Base-by-base conservation (phyloP, 441 rosid genomes). In the Aleurites moluccanus region DNA sequence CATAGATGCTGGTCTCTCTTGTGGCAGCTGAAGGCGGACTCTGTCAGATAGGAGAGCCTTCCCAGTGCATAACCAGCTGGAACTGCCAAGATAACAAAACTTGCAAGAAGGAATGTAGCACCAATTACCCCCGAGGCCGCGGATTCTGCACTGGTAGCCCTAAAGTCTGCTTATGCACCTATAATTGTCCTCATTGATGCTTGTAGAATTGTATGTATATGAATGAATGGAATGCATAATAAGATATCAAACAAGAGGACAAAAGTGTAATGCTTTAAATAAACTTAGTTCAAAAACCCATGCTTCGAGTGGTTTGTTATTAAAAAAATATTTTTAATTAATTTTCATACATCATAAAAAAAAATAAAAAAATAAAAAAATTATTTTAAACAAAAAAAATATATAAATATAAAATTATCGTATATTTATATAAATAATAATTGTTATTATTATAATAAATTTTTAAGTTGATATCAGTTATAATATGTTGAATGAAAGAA, bases 161-260 rank as follows among this genome's bases (percentile, higher is more conserved):
- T 23, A 5, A 0, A 7, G 56, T 33, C 27, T 78, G 77, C 70
- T 40, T 78, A 69, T 78, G 81, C 70, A 6, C 27, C 55, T 78
- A 78, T 30, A 9, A 10, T 9, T 74, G 81, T 13, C 25, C 81
- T 85, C 73, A 79, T 77, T 18, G n/a, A 78, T 67, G 25, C 16
- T 11, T 52, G 74, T 6, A n/a, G 13, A 42, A 65, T 66, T 28
- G 53, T 63, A 14, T 61, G n/a, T 30, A 28, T 28, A 2, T 4
- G 9, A 33, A 10, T 1, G 21, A 15, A 0, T 18, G 53, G 53
- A 15, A 7, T 23, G 6, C 4, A 11, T 10, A n/a, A n/a, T n/a
- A 8, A 55, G 10, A 9, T 2, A 18, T 27, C 0, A 35, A 35
- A 35, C 38, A 2, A 35, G 6, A 9, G 13, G 15, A 59, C 5